phyloP scores from a whole-genome alignment of 441 rosid species.

The Flueggea neowawraea region DNA sequence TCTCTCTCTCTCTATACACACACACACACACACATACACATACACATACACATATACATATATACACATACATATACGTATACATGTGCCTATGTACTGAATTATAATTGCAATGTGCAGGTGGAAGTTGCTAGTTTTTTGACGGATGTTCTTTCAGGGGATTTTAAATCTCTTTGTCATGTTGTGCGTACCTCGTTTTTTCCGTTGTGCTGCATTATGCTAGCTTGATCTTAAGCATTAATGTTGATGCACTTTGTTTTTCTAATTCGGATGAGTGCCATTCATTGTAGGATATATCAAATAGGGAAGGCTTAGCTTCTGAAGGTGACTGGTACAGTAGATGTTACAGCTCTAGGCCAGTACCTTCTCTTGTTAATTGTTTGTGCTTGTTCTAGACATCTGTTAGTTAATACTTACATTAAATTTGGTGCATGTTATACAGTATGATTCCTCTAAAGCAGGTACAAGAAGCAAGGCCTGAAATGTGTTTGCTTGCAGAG shows the following conservation, averaged over 20 bases:
- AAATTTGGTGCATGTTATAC: slow-evolving; percentile 21
- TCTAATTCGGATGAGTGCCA: slow-evolving; percentile 13
- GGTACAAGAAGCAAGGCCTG: slow-evolving; percentile 57
- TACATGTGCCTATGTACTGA: background rate
- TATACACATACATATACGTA: background rate
- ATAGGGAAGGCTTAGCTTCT: slow-evolving; percentile 67
- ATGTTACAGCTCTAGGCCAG: slow-evolving; percentile 48
- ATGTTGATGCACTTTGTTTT: slow-evolving; percentile 7
- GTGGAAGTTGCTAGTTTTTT: slow-evolving; percentile 54
- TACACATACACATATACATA: too few species aligned
- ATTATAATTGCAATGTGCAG: slow-evolving; percentile 27
- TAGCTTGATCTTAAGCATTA: slow-evolving; percentile 1
- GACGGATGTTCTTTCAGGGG: slow-evolving; percentile 43
- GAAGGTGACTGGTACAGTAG: slow-evolving; percentile 57
- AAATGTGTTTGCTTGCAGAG: slow-evolving; percentile 60
- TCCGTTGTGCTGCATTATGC: slow-evolving; percentile 6
- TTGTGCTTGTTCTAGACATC: slow-evolving; percentile 3
- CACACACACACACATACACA: too few species aligned
- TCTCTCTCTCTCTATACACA: background rate
- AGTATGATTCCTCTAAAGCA: slow-evolving; percentile 56
- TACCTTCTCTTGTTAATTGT: slow-evolving; percentile 3
- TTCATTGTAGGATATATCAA: slow-evolving; percentile 54
- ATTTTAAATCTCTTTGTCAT: slow-evolving; percentile 51
- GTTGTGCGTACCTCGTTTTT: slow-evolving; percentile 40
- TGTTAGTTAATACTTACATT: background rate